Conservation (phyloP, 495 filamentous ascomycete species). For the Cercophora scortea region DNA sequence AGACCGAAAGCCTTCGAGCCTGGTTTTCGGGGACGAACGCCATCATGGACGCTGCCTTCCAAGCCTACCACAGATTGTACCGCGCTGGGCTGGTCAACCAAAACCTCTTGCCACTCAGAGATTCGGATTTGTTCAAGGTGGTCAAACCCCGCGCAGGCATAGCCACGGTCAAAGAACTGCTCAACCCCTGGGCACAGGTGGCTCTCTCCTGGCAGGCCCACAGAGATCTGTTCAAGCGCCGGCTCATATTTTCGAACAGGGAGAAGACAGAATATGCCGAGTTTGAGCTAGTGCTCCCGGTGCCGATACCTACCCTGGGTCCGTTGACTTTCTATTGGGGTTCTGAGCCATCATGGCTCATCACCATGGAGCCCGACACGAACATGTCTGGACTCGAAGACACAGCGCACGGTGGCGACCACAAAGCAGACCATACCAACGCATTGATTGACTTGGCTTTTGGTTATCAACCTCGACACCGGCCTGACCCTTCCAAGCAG, state of each 20-base stretch:
- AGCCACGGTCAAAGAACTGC: constrained; percentile 43
- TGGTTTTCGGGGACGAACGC: constrained; percentile 74
- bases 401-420: constrained; percentile 3
- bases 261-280: constrained; percentile 21
- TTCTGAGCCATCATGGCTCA: constrained; percentile 25
- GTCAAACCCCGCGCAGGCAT: constrained; percentile 41
- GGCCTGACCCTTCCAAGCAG: constrained; percentile 16
- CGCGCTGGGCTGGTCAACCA: constrained; percentile 66
- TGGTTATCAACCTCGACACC: constrained; percentile 21
- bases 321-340: constrained; percentile 47
- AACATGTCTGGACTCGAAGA: constrained; percentile 4
- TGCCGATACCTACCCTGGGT: constrained; percentile 29
- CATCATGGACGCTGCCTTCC: constrained; percentile 74
- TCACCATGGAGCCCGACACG: constrained; percentile 23
- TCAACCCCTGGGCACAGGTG: constrained; percentile 60
- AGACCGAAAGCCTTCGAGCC: constrained; percentile 34
- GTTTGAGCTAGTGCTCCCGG: constrained; percentile 41
- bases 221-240: constrained; percentile 20
- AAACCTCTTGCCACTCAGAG: constrained; percentile 59
- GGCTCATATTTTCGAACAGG: constrained; percentile 23
- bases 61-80: constrained; percentile 68
- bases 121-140: constrained; percentile 25
- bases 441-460: constrained; percentile 44
- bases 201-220: constrained; percentile 44
- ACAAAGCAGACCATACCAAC: constrained; percentile 31